These are phyloP conservation scores for Brachypodium distachyon DNA, from an alignment of 202 grass and related monocot genomes.

Conservation along the genomic window DNA sequence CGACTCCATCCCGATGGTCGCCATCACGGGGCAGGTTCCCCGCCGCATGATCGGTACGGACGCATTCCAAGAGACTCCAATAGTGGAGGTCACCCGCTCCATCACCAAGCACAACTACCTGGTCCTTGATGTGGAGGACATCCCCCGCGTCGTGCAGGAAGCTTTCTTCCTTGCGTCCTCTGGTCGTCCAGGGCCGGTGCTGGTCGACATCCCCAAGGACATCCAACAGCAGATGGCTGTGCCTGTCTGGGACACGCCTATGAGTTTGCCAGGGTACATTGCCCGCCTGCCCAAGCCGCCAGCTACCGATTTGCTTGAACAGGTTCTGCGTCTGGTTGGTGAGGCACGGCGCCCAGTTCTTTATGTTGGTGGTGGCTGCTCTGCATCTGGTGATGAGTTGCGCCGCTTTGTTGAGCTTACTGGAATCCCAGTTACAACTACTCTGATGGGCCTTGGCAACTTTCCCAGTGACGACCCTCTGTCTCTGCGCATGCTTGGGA, in stretches of 20 bases:
- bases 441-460: conserved; percentile 96
- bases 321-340: conserved; percentile 69
- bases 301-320: conserved; percentile 45
- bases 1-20: conserved; percentile 83
- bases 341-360: conserved; percentile 66
- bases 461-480: conserved; percentile 62
- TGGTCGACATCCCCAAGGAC: conserved; percentile 92
- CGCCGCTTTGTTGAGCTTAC: conserved; percentile 62
- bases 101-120: conserved; percentile 95
- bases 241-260: conserved; percentile 48
- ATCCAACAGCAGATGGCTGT: conserved; percentile 85
- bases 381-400: conserved; percentile 66
- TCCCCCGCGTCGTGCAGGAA: conserved; percentile 74
- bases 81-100: conserved; percentile 90
- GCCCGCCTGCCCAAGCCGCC: conserved; percentile 84
- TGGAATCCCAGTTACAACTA: conserved; percentile 81
- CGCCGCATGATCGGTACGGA: conserved; percentile 93
- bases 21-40: conserved; percentile 92
- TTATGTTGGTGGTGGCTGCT: conserved; percentile 89
- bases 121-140: conserved; percentile 70
- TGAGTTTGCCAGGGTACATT: conserved; percentile 68
- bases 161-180: conserved; percentile 77
- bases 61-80: conserved; percentile 93
- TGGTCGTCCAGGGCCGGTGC: conserved; percentile 71
- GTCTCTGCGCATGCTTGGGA: conserved; percentile 89